phyloP scores from a whole-genome alignment of 768 basidiomycete species.

The Kwoniella mangroviensis region DNA sequence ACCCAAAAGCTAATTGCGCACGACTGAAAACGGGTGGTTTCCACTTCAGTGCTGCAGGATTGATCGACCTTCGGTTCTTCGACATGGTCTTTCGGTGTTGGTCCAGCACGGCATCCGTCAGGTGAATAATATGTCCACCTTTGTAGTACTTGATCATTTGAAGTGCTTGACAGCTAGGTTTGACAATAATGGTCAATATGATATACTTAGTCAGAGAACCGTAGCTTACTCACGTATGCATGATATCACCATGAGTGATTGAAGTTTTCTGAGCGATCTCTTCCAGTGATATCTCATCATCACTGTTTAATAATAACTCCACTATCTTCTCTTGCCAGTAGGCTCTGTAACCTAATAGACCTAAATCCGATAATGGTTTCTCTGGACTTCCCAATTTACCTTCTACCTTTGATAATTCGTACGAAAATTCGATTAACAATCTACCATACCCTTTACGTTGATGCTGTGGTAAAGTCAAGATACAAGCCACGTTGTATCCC shows the following conservation, averaged over 20 bases:
- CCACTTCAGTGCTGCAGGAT: constrained; percentile 82
- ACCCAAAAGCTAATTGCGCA: too few relatives aligned
- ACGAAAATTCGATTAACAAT: constrained; percentile 95
- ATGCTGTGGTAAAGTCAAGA: constrained; percentile 96
- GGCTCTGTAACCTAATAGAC: constrained; percentile 86
- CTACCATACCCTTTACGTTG: constrained; percentile 96
- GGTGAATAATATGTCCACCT: constrained; percentile 87
- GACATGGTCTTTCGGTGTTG: constrained; percentile 81
- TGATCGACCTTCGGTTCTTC: constrained; percentile 78
- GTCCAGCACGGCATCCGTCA: constrained; percentile 88
- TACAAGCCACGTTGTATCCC: constrained; percentile 98
- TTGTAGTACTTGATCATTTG: constrained; percentile 97
- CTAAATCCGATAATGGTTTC: constrained; percentile 94
- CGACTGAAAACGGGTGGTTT: constrained; percentile 70
- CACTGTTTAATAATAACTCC: constrained; percentile 75
- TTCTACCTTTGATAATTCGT: constrained; percentile 95
- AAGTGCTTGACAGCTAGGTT: constrained; percentile 80
- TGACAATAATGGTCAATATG: not conserved
- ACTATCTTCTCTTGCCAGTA: constrained; percentile 98
- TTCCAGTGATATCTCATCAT: constrained; percentile 85
- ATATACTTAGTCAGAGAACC: not conserved
- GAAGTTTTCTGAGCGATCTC: constrained; percentile 95
- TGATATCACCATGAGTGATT: constrained; percentile 93
- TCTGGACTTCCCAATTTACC: constrained; percentile 95
- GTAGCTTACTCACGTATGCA: constrained; percentile 83